Percentiles rank a stretch among this genome's conserved stretches.
Conservation (phyloP, 108 stramenopile species). For the Skeletonema potamos region DNA sequence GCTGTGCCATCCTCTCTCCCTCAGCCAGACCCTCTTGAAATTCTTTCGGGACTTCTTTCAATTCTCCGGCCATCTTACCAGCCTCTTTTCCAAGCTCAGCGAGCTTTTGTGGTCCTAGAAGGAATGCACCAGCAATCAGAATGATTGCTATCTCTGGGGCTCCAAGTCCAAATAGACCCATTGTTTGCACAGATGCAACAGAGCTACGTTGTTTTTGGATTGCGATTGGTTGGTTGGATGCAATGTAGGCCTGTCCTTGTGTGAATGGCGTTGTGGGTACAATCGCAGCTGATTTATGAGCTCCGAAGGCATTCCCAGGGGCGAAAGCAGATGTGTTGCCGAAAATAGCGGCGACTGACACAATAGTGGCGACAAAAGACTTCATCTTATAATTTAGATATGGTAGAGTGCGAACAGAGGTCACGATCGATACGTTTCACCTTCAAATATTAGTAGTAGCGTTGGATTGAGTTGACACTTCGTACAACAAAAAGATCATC, state of each 20-base stretch:
- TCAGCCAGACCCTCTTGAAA: conserved; percentile 92
- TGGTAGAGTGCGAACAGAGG: neutral
- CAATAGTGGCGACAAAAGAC: conserved; percentile 8
- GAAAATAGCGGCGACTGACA: conserved; percentile 18
- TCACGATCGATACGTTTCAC: neutral
- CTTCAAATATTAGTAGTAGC: neutral
- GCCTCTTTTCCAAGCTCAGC: conserved; percentile 91
- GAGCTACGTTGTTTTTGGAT: conserved; percentile 69
- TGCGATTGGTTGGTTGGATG: conserved; percentile 31
- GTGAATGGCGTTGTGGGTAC: conserved; percentile 12
- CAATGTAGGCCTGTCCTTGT: conserved; percentile 40
- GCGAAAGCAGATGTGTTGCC: conserved; percentile 35
- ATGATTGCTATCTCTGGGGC: conserved; percentile 93
- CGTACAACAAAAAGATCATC: too few species aligned
- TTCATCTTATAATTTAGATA: conserved; percentile 14
- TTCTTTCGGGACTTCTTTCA: conserved; percentile 94
- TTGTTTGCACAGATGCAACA: conserved; percentile 76
- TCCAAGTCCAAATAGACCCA: conserved; percentile 92
- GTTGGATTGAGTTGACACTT: neutral
- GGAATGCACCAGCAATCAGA: conserved; percentile 88
- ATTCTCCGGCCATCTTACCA: conserved; percentile 94
- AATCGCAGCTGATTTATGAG: conserved; percentile 3
- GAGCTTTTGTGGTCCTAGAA: conserved; percentile 92
- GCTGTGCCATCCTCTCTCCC: conserved; percentile 79
- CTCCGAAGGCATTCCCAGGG: conserved; percentile 40